These are phyloP conservation scores for Lentithecium fluviatile DNA, from an alignment of 495 filamentous ascomycete genomes.

Conservation along the genomic window DNA sequence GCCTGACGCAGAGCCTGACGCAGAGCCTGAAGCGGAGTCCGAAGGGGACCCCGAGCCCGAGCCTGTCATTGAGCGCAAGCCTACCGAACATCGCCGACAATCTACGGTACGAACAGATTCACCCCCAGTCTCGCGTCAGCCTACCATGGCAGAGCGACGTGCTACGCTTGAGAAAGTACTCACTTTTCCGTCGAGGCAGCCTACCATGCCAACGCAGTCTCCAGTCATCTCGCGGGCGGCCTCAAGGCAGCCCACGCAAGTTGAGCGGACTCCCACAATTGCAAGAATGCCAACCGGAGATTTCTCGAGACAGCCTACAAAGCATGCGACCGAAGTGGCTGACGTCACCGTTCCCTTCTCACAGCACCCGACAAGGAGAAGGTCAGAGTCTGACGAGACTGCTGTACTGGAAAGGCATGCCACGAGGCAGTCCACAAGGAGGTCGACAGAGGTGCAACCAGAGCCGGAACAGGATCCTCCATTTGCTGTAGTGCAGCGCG, in stretches of 20 bases:
- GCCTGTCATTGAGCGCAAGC: not conserved
- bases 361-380: not conserved
- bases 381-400: not conserved
- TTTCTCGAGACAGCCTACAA: not conserved
- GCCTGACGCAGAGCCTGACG: too few species aligned
- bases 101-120: not conserved
- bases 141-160: not conserved
- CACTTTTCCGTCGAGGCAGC: not conserved
- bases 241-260: not conserved
- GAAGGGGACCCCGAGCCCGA: too few species aligned
- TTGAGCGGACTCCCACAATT: not conserved
- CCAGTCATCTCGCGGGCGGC: not conserved
- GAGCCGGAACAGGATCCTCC: not conserved
- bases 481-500: not conserved
- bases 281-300: not conserved
- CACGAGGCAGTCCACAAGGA: not conserved
- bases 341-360: not conserved
- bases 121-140: not conserved
- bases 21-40: too few species aligned
- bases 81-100: not conserved
- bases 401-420: not conserved
- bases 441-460: not conserved
- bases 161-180: not conserved
- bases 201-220: not conserved
- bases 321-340: not conserved